Evolutionary conservation across 2,329 filamentous ascomycete species (phyloP).

Genomic region (Magnaporthales sp.): DNA sequence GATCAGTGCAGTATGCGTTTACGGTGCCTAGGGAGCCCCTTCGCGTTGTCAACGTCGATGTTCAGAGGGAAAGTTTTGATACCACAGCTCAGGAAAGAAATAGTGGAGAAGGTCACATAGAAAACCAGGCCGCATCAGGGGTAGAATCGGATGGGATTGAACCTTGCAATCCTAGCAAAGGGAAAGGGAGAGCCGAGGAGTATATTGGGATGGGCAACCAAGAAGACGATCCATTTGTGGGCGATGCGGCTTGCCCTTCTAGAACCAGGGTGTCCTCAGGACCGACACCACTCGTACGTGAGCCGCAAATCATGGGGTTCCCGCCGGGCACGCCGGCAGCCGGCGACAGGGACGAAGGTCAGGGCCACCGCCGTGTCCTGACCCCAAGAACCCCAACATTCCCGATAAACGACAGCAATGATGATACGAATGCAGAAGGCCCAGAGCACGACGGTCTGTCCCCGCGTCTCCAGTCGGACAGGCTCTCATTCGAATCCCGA

Average conservation of each 20-base stretch:
- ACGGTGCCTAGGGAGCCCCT: conserved; percentile 82
- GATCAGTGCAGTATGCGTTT: conserved; percentile 79
- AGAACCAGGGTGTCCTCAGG: background rate
- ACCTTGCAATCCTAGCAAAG: background rate
- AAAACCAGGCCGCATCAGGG: background rate
- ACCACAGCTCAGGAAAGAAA: conserved; percentile 7
- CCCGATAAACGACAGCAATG: background rate
- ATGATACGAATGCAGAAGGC: background rate
- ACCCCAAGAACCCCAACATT: background rate
- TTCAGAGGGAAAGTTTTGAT: conserved; percentile 22
- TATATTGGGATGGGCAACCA: background rate
- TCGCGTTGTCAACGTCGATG: conserved; percentile 78
- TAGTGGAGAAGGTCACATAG: background rate
- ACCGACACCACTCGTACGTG: background rate
- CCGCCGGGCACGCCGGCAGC: background rate
- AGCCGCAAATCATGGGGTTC: background rate
- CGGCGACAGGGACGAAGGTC: background rate
- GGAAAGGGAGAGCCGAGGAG: background rate
- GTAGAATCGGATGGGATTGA: background rate
- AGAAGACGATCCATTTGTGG: background rate
- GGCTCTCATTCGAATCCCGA: conserved; percentile 7
- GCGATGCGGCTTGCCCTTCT: background rate
- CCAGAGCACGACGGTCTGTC: background rate
- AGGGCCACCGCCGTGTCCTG: background rate
- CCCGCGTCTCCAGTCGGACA: background rate